A percentile compares a stretch with the other conserved stretches of the same genome.
These are phyloP conservation scores for Heritiera littoralis DNA, from an alignment of 345 rosid species.

Conservation along the genomic window DNA sequence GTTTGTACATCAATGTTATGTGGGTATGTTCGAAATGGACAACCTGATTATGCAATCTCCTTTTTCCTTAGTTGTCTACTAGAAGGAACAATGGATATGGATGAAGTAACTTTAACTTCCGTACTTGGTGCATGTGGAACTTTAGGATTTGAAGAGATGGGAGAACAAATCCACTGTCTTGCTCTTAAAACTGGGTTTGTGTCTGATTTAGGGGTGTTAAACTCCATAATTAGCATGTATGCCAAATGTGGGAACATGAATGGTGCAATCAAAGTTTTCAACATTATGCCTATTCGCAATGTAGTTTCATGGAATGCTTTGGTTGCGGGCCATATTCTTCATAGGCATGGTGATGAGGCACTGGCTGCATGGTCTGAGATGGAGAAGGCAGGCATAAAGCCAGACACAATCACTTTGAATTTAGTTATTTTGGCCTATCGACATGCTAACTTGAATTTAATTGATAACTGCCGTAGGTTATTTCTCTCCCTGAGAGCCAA, in stretches of 20 bases:
- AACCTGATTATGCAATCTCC: slow-evolving; percentile 65
- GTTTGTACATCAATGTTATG: slow-evolving; percentile 71
- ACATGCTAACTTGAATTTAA: slow-evolving; percentile 48
- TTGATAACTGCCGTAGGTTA: slow-evolving; percentile 52
- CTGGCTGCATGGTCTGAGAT: slow-evolving; percentile 59
- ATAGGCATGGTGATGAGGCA: slow-evolving; percentile 68
- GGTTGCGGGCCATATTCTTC: slow-evolving; percentile 65
- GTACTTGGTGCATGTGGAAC: slow-evolving; percentile 67
- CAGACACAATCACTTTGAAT: slow-evolving; percentile 53
- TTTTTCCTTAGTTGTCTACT: slow-evolving; percentile 40
- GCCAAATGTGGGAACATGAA: slow-evolving; percentile 54
- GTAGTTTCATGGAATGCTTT: slow-evolving; percentile 80
- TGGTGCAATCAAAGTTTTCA: slow-evolving; percentile 53
- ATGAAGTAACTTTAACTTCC: slow-evolving; percentile 62
- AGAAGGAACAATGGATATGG: slow-evolving; percentile 53
- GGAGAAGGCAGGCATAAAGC: slow-evolving; percentile 41
- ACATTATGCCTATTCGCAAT: slow-evolving; percentile 49
- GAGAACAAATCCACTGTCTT: slow-evolving; percentile 65
- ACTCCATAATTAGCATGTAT: slow-evolving; percentile 75
- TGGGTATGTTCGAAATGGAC: slow-evolving; percentile 72
- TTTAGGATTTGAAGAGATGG: slow-evolving; percentile 67
- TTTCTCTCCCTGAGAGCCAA: slow-evolving; percentile 55
- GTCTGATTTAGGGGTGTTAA: slow-evolving; percentile 57
- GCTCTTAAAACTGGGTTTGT: slow-evolving; percentile 57
- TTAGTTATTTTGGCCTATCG: slow-evolving; percentile 33